phyloP scores from a whole-genome alignment of 2,329 filamentous ascomycete species.

The Fusarium globosum region DNA sequence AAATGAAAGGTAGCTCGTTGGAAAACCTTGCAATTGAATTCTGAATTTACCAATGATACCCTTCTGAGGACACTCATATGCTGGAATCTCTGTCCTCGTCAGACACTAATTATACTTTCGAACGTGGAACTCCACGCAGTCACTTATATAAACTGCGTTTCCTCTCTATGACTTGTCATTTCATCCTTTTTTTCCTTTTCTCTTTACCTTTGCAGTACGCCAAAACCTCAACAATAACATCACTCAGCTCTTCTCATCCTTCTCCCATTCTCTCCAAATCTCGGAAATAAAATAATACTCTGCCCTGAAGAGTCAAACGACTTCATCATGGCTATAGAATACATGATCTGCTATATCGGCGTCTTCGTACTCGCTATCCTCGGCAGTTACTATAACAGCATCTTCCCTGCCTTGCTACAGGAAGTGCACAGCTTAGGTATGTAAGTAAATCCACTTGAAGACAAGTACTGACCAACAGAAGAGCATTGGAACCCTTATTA shows the following conservation, averaged over 20 bases:
- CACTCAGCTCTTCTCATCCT: not conserved
- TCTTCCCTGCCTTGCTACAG: not conserved
- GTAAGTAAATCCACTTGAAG: too few relatives aligned
- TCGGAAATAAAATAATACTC: not conserved
- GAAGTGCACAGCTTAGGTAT: not conserved
- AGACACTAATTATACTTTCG: not conserved
- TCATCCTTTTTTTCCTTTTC: too few relatives aligned
- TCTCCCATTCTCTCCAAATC: not conserved
- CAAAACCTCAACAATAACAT: fast-evolving
- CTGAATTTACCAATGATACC: not conserved
- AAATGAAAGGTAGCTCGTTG: fast-evolving
- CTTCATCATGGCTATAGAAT: not conserved
- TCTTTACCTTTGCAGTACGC: fast-evolving
- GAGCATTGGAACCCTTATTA: not conserved
- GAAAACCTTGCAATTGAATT: fast-evolving
- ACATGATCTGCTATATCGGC: not conserved
- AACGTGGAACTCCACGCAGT: not conserved
- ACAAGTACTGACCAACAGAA: not conserved
- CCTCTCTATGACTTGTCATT: not conserved
- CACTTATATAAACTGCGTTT: not conserved
- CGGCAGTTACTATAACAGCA: too few relatives aligned
- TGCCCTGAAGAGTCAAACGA: not conserved
- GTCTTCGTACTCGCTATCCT: not conserved
- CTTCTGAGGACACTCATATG: not conserved
- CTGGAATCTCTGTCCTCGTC: not conserved